Conservation (phyloP, 306 rosid species). For the Malus sylvestris region DNA sequence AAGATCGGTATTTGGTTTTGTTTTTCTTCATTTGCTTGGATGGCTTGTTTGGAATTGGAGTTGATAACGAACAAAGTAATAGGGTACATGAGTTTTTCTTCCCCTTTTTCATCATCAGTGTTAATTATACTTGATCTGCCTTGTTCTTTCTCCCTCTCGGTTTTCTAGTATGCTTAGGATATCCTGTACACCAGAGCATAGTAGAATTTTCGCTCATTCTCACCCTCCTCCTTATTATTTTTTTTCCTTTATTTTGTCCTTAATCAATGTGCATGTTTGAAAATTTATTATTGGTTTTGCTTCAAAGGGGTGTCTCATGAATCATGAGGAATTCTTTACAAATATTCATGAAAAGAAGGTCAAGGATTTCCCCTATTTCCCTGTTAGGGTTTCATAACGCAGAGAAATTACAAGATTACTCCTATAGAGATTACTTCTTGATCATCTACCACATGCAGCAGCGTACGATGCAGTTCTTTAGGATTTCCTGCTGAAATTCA, state of each 20-base stretch:
- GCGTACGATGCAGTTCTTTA: background rate
- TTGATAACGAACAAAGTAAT: constrained; percentile 36
- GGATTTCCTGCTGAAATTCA: background rate
- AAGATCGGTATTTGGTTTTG: constrained; percentile 19
- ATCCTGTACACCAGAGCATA: background rate
- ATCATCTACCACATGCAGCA: background rate
- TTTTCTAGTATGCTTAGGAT: background rate
- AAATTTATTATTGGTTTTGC: constrained; percentile 40
- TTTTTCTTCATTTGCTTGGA: constrained; percentile 11
- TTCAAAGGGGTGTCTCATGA: constrained; percentile 20
- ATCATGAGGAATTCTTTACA: background rate
- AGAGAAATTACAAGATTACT: background rate
- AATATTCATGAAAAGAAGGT: background rate
- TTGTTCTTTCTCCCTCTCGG: background rate
- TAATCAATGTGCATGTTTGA: constrained; percentile 25
- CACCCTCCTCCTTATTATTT: background rate
- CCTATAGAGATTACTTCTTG: background rate
- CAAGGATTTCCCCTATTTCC: background rate
- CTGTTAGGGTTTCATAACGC: constrained; percentile 5
- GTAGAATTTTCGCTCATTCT: no score
- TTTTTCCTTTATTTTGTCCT: constrained; percentile 17
- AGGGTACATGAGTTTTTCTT: constrained; percentile 35
- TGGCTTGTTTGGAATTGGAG: constrained; percentile 22
- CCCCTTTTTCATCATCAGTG: background rate
- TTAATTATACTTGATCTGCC: background rate